phyloP scores from a whole-genome alignment of 2,329 filamentous ascomycete genomes.

The Cryphonectria japonica region DNA sequence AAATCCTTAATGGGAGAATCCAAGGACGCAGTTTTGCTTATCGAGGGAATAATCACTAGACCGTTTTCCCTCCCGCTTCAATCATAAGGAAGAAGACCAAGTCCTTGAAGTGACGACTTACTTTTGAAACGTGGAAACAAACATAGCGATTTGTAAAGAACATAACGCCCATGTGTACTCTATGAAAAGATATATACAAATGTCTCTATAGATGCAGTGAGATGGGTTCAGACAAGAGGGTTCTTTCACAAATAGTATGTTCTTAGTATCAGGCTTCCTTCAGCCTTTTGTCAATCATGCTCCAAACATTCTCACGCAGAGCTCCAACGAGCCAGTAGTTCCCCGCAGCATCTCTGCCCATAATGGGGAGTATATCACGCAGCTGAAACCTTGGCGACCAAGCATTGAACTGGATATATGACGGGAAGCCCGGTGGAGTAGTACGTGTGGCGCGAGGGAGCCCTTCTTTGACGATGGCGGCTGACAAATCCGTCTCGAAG shows the following conservation, averaged over 20 bases:
- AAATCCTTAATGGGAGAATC: neutral
- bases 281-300: neutral
- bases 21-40: too few species aligned
- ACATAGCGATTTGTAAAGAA: too few species aligned
- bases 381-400: neutral
- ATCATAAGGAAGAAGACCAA: too few species aligned
- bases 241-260: neutral
- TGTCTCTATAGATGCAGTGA: too few species aligned
- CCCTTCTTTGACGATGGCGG: neutral
- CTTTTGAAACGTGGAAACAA: too few species aligned
- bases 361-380: neutral
- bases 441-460: neutral
- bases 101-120: too few species aligned
- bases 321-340: neutral
- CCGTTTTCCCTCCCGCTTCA: too few species aligned
- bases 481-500: neutral
- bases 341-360: neutral
- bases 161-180: too few species aligned
- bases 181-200: too few species aligned
- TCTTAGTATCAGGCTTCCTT: neutral
- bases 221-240: too few species aligned
- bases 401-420: neutral
- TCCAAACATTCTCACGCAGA: neutral
- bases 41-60: too few species aligned
- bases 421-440: neutral